phyloP scores from a whole-genome alignment of 2,329 filamentous ascomycete species.

The Dothidotthia symphoricarpi region DNA sequence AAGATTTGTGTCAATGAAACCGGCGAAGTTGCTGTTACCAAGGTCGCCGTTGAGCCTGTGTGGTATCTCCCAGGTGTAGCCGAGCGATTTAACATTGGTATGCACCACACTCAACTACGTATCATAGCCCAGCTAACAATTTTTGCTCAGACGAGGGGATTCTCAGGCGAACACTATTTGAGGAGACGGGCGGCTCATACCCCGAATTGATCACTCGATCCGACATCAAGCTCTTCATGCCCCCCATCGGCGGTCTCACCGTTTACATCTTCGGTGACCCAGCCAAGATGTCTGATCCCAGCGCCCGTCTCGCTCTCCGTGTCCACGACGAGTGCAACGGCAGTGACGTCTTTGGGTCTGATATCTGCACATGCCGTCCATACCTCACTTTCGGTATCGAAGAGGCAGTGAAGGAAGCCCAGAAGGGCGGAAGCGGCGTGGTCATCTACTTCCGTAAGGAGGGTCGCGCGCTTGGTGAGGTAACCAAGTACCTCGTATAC shows the following conservation, averaged over 20 bases:
- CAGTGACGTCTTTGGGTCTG: slow-evolving; percentile 94
- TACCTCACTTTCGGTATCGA: slow-evolving; percentile 97
- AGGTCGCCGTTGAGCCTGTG: slow-evolving; percentile 93
- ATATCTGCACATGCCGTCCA: slow-evolving; percentile 94
- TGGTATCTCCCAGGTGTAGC: slow-evolving; percentile 63
- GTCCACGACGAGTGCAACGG: slow-evolving; percentile 92
- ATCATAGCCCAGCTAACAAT: slow-evolving; percentile 15
- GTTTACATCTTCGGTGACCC: slow-evolving; percentile 97
- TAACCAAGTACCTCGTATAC: slow-evolving; percentile 83
- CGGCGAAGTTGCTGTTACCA: slow-evolving; percentile 90
- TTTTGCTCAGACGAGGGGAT: slow-evolving; percentile 69
- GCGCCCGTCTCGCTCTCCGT: slow-evolving; percentile 74
- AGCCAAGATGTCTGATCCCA: slow-evolving; percentile 87
- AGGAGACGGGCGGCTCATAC: slow-evolving; percentile 93
- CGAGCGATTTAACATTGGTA: slow-evolving; percentile 85
- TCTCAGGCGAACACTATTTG: slow-evolving; percentile 82
- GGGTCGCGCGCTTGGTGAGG: slow-evolving; percentile 88
- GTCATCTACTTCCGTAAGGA: slow-evolving; percentile 99
- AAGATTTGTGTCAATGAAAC: slow-evolving; percentile 83
- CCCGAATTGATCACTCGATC: slow-evolving; percentile 92
- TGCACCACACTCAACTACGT: slow-evolving; percentile 17
- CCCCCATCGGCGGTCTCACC: slow-evolving; percentile 90
- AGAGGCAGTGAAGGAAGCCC: slow-evolving; percentile 95
- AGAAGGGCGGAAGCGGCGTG: slow-evolving; percentile 87
- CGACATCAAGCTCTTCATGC: slow-evolving; percentile 93